These are phyloP conservation scores for Coniochaeta pulveracea DNA, from an alignment of 2,329 filamentous ascomycete genomes.

Conservation along the genomic window DNA sequence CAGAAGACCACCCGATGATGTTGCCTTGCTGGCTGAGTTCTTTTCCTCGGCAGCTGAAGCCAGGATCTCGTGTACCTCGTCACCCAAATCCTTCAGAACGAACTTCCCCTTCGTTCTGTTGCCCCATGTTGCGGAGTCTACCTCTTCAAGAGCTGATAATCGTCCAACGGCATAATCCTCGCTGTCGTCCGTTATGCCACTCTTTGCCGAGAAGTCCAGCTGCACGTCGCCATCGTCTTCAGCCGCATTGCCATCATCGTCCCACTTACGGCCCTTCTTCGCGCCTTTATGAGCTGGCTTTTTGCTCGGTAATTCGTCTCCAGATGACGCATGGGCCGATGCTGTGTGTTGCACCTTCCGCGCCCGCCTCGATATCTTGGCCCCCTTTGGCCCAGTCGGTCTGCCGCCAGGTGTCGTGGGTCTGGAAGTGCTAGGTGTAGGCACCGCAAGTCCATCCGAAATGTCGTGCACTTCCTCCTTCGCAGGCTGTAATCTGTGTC, in stretches of 20 bases:
- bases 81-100: conserved; percentile 82
- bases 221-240: conserved; percentile 70
- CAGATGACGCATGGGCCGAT: conserved; percentile 61
- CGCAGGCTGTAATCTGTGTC: conserved; percentile 27
- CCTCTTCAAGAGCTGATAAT: conserved; percentile 54
- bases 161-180: conserved; percentile 37
- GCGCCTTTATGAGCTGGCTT: conserved; percentile 45
- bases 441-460: conserved; percentile 41
- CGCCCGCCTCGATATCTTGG: conserved; percentile 70
- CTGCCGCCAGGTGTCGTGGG: conserved; percentile 57
- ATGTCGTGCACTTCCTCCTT: conserved; percentile 18
- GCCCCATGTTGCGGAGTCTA: conserved; percentile 76
- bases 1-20: conserved; percentile 53
- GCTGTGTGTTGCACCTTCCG: conserved; percentile 58
- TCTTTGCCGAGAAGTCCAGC: conserved; percentile 77
- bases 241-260: conserved; percentile 75
- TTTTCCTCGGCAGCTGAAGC: conserved; percentile 64
- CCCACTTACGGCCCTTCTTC: conserved; percentile 90
- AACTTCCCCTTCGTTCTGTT: conserved; percentile 86
- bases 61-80: conserved; percentile 86
- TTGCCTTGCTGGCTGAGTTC: conserved; percentile 26
- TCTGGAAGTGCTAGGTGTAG: conserved; percentile 67
- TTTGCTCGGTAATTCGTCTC: conserved; percentile 63
- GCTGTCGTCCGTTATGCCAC: conserved; percentile 35
- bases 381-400: conserved; percentile 21